These are phyloP conservation scores for Didymella lethalis DNA, from an alignment of 2,329 filamentous ascomycete genomes.

Conservation along the genomic window DNA sequence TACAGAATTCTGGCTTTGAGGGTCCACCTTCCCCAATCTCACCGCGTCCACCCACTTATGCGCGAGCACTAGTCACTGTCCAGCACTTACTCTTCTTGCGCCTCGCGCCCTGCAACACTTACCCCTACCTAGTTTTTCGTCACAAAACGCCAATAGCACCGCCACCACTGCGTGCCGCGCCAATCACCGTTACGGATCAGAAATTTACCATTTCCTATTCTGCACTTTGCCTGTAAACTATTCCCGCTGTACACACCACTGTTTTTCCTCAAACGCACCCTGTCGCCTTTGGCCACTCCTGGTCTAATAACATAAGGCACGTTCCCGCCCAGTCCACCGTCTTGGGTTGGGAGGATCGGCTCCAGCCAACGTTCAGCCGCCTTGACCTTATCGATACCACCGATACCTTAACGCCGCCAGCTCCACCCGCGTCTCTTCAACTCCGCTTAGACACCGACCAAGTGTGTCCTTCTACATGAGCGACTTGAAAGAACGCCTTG, in stretches of 20 bases:
- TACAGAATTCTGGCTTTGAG: conserved; percentile 35
- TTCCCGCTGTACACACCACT: conserved; percentile 23
- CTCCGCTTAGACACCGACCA: conserved; percentile 13
- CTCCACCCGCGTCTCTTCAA: conserved; percentile 12
- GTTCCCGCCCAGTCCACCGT: conserved; percentile 66
- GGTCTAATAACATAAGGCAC: conserved; percentile 53
- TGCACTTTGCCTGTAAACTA: conserved; percentile 37
- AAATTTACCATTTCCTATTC: conserved; percentile 43
- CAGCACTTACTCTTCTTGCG: conserved; percentile 50
- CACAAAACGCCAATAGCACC: conserved; percentile 34
- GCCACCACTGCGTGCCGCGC: conserved; percentile 30
- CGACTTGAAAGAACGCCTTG: conserved; percentile 71
- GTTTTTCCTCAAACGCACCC: conserved; percentile 12
- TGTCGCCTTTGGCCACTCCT: conserved; percentile 12
- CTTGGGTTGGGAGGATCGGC: conserved; percentile 75
- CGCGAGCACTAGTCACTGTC: conserved; percentile 37
- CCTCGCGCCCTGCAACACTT: conserved; percentile 53
- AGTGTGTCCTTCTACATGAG: conserved; percentile 60
- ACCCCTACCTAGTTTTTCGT: conserved; percentile 43
- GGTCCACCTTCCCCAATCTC: conserved; percentile 37
- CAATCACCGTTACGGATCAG: conserved; percentile 34
- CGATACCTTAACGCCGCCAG: conserved; percentile 16
- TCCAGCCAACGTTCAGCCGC: conserved; percentile 42
- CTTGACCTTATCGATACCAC: conserved; percentile 19
- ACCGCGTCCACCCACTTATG: conserved; percentile 39